Evolutionary conservation across 768 basidiomycete genomes (phyloP), one percentile per base, ranked within the genome.

Genomic region (Galerina sulciceps): DNA sequence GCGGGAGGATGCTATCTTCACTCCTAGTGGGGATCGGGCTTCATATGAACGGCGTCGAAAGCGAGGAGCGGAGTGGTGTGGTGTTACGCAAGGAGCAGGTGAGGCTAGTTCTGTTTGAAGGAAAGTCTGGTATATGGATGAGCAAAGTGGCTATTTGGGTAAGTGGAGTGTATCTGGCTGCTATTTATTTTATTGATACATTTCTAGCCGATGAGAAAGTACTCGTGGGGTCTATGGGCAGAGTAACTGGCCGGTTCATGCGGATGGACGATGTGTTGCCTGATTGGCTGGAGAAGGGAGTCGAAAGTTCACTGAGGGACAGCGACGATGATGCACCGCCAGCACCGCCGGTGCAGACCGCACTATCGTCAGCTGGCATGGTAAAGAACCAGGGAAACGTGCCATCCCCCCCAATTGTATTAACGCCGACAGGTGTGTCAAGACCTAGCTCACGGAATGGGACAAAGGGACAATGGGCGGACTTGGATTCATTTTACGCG

Each of bases 211-310:
- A 79, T 45, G 68, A 76, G 17, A 72, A 75, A 52, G 71, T 76
- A 52, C 74, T 77, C 20, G 73, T 96, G 26, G 94, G 92, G 20
- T 86, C 91, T 2, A 74, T 93, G 59, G 83, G 82, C 10, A 74
- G 86, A 15, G 77, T 93, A 38, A 84, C 82, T 2, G 84, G 85
- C 1, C 85, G 80, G 67, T 73, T 77, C 10, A 78, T 86, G 69
- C 76, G 74, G 4, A 74, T 79, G 43, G 85, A 88, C 57, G 76
- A 71, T 34, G 50, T 77, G 58, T 55, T 96, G 0, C 92, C 93
- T 0, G 93, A 93, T 65, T 97, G 96, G 96, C 79, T 91, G 5
- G 93, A 96, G 71, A 80, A 85, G 54, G 94, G 94, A 0, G 92
- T 92, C 4, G 92, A 94, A 63, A 75, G 91, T 1, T 79, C 83